Base-by-base conservation (phyloP, 495 filamentous ascomycete species). In the Daldinia childiae region DNA sequence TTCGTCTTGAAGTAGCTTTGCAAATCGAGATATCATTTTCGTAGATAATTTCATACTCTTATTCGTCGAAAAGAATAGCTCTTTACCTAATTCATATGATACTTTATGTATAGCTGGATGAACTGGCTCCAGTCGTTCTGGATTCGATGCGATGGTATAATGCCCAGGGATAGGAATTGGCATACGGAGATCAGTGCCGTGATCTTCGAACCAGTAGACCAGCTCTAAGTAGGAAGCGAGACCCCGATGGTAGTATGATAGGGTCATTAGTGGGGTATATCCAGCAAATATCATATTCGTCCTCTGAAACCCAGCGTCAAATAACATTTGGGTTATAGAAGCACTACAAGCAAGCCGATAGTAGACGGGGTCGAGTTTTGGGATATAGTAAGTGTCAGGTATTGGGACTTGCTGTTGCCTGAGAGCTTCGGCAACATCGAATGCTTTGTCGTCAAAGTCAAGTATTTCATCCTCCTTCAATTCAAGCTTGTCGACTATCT, bases 161-260 rank as follows among this genome's bases (percentile, higher is more conserved):
- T 24, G n/a, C n/a, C 21, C n/a, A 57, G 21, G 21, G 14, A 57
- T 6, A 21, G 66, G 66, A 36, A 64, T 34, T 19, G 66, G 43
- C 1, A 41, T 34, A n/a, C 56, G 11, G 4, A 69, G 11, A 21
- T 59, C 54, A 9, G 54, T 26, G 1, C 66, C 66, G 9, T 60
- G 66, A 6, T 59, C 54, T n/a, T 52, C 12, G n/a, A 69, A 69
- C 66, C 66, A 69, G 12, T 3, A 21, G 3, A 57, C 19, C 14
- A 50, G 11, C 6, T 55, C 45, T 15, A 65, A 38, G 7, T 14
- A 3, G 1, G 11, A 6, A 26, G 17, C n/a, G 26, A 30, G 30
- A 34, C 9, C 11, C 1, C 1, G 3, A 21, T 1, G 21, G 14
- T 15, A 0, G 14, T 21, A 32, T 14, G 1, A 4, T 54, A 24